phyloP scores from a whole-genome alignment of 768 basidiomycete species.

The Hygrophoropsis aurantiaca region DNA sequence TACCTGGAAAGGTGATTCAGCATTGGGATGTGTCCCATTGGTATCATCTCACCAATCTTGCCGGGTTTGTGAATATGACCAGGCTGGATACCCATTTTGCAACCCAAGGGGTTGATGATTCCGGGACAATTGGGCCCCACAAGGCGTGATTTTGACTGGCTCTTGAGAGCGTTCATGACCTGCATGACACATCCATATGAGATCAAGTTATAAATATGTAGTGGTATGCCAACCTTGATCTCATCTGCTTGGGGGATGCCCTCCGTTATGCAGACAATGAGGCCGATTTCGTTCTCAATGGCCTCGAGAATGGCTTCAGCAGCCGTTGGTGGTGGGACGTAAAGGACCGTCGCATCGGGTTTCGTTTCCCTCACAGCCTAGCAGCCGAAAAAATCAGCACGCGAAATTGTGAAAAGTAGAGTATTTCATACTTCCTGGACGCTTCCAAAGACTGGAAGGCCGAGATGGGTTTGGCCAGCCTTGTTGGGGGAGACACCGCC shows the following conservation, averaged over 20 bases:
- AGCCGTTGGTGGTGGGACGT: slow-evolving; percentile 95
- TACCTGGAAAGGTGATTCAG: no score
- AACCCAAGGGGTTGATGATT: slow-evolving; percentile 94
- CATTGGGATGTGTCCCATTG: not conserved
- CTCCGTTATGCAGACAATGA: slow-evolving; percentile 98
- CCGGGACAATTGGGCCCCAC: slow-evolving; percentile 99
- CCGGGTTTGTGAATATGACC: slow-evolving; percentile 97
- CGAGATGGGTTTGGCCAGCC: slow-evolving; percentile 93
- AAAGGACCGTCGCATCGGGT: slow-evolving; percentile 95
- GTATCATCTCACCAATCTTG: slow-evolving; percentile 70
- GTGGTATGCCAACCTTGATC: slow-evolving; percentile 64
- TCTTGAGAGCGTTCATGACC: slow-evolving; percentile 93
- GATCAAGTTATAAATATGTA: slow-evolving; percentile 3
- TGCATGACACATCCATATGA: slow-evolving; percentile 24
- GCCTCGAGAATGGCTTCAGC: slow-evolving; percentile 99
- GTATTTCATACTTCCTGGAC: slow-evolving; percentile 73
- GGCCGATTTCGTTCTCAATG: slow-evolving; percentile 94
- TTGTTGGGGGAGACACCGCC: slow-evolving; percentile 97
- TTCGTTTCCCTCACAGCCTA: slow-evolving; percentile 84
- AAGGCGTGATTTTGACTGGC: slow-evolving; percentile 91
- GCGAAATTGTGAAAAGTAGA: not conserved
- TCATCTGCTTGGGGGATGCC: slow-evolving; percentile 98
- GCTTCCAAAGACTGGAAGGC: slow-evolving; percentile 89
- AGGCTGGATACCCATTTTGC: slow-evolving; percentile 99
- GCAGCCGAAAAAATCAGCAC: slow-evolving; percentile 2